Conservation (phyloP, 352 stramenopile species). For the Discostella stelligera region DNA sequence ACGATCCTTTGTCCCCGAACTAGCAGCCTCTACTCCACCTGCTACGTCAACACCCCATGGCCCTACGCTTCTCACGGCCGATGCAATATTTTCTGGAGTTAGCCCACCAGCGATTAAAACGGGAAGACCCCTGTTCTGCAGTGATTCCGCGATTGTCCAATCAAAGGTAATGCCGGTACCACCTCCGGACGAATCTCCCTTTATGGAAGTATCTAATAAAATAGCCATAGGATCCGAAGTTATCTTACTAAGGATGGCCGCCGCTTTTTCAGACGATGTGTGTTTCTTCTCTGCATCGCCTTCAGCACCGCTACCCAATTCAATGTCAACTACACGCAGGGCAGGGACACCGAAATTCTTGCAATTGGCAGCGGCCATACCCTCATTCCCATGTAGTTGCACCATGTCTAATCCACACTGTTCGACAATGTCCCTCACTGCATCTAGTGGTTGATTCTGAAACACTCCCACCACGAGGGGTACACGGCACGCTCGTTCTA, state of each 20-base stretch:
- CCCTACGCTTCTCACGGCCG: conserved; percentile 84
- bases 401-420: conserved; percentile 94
- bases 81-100: conserved; percentile 90
- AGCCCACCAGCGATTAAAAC: conserved; percentile 96
- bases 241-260: conserved; percentile 64
- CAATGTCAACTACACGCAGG: conserved; percentile 91
- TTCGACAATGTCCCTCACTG: conserved; percentile 88
- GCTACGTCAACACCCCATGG: conserved; percentile 95
- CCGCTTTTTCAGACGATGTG: conserved; percentile 53
- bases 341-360: conserved; percentile 87
- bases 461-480: conserved; percentile 90
- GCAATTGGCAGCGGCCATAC: conserved; percentile 83
- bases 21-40: conserved; percentile 89
- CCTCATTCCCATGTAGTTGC: conserved; percentile 96
- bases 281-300: conserved; percentile 20
- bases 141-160: conserved; percentile 90
- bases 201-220: conserved; percentile 95
- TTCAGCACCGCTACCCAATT: conserved; percentile 56
- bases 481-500: conserved; percentile 85
- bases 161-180: conserved; percentile 95
- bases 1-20: conserved; percentile 84
- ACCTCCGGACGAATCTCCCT: conserved; percentile 83
- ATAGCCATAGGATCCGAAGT: conserved; percentile 81
- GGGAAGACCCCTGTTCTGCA: conserved; percentile 89
- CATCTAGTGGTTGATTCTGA: conserved; percentile 91